Evolutionary conservation across 768 basidiomycete genomes (phyloP).

Genomic region (Lepiota brunneoincarnata): DNA sequence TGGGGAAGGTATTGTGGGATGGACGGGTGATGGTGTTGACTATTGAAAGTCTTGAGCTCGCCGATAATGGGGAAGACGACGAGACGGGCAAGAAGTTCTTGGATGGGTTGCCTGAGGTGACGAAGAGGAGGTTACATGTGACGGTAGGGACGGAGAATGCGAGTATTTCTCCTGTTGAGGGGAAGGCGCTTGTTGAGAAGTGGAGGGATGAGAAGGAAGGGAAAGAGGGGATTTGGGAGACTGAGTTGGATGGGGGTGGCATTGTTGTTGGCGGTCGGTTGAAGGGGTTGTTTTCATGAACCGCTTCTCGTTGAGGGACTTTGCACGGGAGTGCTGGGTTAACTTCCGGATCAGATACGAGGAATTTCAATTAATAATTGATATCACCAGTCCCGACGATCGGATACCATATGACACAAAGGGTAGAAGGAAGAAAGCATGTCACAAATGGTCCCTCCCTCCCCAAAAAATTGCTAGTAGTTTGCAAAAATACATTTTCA

Average conservation of each 20-base stretch:
- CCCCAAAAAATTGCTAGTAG: too few relatives aligned
- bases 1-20: slow-evolving; percentile 72
- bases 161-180: slow-evolving; percentile 64
- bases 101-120: slow-evolving; percentile 38
- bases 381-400: too few relatives aligned
- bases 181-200: slow-evolving; percentile 55
- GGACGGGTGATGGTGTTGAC: slow-evolving; percentile 77
- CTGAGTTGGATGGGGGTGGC: slow-evolving; percentile 5
- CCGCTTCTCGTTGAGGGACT: too few relatives aligned
- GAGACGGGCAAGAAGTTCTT: slow-evolving; percentile 46
- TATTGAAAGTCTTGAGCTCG: slow-evolving; percentile 53
- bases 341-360: too few relatives aligned
- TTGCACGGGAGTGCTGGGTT: too few relatives aligned
- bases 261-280: background rate
- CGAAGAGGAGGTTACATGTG: slow-evolving; percentile 66
- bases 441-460: too few relatives aligned
- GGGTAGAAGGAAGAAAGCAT: too few relatives aligned
- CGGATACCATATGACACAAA: too few relatives aligned
- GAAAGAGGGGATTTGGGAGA: slow-evolving; percentile 8
- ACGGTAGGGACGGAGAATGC: slow-evolving; percentile 74
- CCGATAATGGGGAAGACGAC: slow-evolving; percentile 15
- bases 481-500: too few relatives aligned
- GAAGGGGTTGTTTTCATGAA: slow-evolving; percentile 8
- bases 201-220: slow-evolving; percentile 40
- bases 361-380: too few relatives aligned